Evolutionary conservation across 805 yeast species (phyloP).

Genomic region (Wickerhamiella nectarea): DNA sequence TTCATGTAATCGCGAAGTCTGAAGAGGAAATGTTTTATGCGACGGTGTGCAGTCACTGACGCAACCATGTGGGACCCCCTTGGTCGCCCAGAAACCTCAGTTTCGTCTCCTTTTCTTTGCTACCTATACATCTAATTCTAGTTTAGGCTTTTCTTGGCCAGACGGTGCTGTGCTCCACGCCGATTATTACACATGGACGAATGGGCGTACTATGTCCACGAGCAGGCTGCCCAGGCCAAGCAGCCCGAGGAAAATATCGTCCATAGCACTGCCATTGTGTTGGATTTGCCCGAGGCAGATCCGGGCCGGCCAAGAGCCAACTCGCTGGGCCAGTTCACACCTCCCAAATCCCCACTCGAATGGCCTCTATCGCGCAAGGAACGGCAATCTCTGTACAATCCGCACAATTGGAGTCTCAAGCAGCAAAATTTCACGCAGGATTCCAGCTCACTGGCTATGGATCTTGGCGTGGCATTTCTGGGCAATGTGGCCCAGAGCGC

Average conservation of each 20-base stretch:
- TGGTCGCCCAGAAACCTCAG: no score
- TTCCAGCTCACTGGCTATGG: neutral
- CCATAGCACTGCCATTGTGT: neutral
- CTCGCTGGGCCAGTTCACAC: neutral
- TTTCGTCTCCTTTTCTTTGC: no score
- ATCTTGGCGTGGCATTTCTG: conserved; percentile 5
- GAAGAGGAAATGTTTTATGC: no score
- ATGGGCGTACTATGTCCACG: neutral
- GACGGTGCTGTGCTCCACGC: no score
- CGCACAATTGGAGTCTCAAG: neutral
- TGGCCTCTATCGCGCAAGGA: neutral
- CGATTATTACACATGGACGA: neutral
- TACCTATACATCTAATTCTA: no score
- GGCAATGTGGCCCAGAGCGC: conserved; percentile 35
- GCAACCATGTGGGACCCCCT: no score
- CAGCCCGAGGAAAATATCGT: neutral
- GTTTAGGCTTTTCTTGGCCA: no score
- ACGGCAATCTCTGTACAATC: neutral
- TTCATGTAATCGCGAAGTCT: conserved; percentile 22
- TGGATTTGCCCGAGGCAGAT: neutral
- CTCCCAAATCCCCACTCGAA: neutral
- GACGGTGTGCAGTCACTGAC: no score
- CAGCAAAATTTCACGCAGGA: neutral
- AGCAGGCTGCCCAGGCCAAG: neutral
- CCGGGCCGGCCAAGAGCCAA: neutral